Evolutionary conservation across 495 filamentous ascomycete genomes (phyloP).

Genomic region (Hypoxylon cercidicola): DNA sequence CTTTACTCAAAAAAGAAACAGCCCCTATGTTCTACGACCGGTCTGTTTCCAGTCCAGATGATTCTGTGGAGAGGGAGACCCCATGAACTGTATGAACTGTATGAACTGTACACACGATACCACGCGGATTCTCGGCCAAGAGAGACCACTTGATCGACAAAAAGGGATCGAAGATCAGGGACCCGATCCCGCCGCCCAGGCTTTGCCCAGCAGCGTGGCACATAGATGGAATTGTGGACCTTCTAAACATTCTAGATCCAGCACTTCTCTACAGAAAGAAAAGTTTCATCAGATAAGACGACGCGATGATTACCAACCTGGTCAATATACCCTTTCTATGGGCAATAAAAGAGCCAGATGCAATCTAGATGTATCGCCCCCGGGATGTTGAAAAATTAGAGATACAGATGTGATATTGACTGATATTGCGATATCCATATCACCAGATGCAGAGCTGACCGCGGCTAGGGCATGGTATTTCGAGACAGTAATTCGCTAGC

Average conservation of each 20-base stretch:
- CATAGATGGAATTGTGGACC: conserved; percentile 32
- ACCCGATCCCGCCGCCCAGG: conserved; percentile 23
- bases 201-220: conserved; percentile 31
- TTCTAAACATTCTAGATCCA: conserved; percentile 32
- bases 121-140: conserved; percentile 29
- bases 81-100: too few relatives aligned
- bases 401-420: too few relatives aligned
- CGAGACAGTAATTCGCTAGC: neutral
- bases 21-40: conserved; percentile 2
- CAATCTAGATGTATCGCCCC: too few relatives aligned
- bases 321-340: too few relatives aligned
- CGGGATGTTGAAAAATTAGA: too few relatives aligned
- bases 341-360: too few relatives aligned
- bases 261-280: neutral
- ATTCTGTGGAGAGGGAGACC: conserved; percentile 13
- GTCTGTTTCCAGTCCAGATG: conserved; percentile 19
- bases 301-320: too few relatives aligned
- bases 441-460: too few relatives aligned
- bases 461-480: neutral
- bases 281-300: too few relatives aligned
- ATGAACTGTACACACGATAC: conserved; percentile 1
- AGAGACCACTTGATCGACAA: conserved; percentile 41
- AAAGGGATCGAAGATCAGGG: conserved; percentile 35
- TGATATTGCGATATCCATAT: too few relatives aligned
- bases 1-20: conserved; percentile 12